Base-by-base conservation (phyloP, 257 asterid species). In the Pogostemon cablin region DNA sequence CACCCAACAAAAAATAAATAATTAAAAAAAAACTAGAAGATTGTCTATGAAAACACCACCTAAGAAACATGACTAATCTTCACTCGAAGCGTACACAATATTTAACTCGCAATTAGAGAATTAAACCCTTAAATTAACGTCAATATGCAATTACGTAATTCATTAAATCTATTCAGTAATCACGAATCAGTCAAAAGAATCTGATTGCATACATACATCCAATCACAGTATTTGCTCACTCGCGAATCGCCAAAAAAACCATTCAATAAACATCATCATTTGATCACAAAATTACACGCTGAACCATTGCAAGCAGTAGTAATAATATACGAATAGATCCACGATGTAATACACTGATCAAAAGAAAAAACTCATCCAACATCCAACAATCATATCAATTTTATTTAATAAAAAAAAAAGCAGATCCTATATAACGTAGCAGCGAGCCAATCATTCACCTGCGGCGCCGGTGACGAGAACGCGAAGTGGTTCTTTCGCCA, bases 391-490 rank as follows among this genome's bases (percentile, higher is more conserved):
- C 39, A 69, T 0, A 52, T 0, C 17, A 37, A 20, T 6, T n/a
- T 3, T 2, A 25, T 25, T 25, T 25, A 20, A 0, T 25, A 25
- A 25, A 25, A 32, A 46, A 46, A 56, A 37, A 48, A 60, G n/a
- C 20, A 54, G 65, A 69, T 63, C 73, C 3, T 9, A 48, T 7
- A 34, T 6, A 25, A 25, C 32, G 67, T 47, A 40, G 35, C 17
- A 48, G 40, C 20, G 40, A 1, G 38, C 9, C 2, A n/a, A 59
- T 40, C 32, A 25, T 11, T 43, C 52, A 76, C 84, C 84, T 49
- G 84, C 84, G 77, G 84, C 84, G 58, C 84, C 84, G 55, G 84
- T 76, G 47, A 80, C 81, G 65, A 80, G 84, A 58, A 80, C 84
- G 37, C 81, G 84, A 32, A 75, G 67, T 61, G 84, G 81, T 35